Base-by-base conservation (phyloP, 2,329 filamentous ascomycete genomes). In the Pseudogymnoascus sp. region DNA sequence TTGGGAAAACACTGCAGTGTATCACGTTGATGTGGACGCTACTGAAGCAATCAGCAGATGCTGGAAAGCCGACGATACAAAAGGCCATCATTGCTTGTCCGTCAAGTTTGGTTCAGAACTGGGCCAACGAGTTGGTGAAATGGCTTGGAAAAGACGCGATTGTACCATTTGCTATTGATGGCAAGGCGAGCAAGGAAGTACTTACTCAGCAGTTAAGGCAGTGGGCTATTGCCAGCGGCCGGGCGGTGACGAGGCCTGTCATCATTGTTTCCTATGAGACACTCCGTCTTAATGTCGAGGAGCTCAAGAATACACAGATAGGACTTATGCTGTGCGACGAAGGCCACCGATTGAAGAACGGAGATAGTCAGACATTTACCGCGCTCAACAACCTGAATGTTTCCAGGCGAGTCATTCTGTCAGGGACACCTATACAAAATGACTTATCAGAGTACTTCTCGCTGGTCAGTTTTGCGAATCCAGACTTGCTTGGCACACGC, bases 251-350 rank as follows among this genome's bases (percentile, higher is more conserved):
- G 2, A 81, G 94, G 34, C 94, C 94, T 0, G 92, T 97, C 34
- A 88, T 99, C 58, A 99, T 99, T 61, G 92, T 99, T 39, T 99
- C 94, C 0, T 99, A 99, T 70, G 94, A 99, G 73, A 97, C 94
- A 0, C 79, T 99, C 13, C 87, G 94, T 60, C 77, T 97, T 59
- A 94, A 99, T 67, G 88, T 90, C 12, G 90, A 95, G 37, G 90
- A 95, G 72, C 81, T 99, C 59, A 92, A 88, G 68, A 85, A 94
- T 68, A 92, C 90, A 1, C 86, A 89, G 18, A 97, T 99, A 63
- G 94, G 94, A 4, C 76, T 99, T 4, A 84, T 99, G 74, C 83
- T 99, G 34, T 97, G 94, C 68, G 94, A 99, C 67, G 94, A 99
- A 75, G 94, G 94, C 0, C 94, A 99, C 76, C 88, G 95, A 15